phyloP scores from a whole-genome alignment of 352 stramenopile species.

The Elongisporangium undulatum region DNA sequence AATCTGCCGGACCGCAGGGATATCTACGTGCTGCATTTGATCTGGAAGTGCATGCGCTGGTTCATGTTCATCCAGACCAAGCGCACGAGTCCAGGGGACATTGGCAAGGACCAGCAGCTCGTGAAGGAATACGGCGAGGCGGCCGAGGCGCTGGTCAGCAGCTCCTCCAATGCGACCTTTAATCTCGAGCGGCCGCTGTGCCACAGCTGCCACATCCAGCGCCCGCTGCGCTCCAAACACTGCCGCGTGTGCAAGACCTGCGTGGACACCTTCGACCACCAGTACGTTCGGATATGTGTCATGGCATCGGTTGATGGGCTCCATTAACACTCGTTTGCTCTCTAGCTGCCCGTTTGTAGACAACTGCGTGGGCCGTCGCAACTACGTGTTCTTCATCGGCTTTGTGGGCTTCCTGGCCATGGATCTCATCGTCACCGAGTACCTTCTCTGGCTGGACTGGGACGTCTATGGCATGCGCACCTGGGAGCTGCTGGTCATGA shows the following conservation, averaged over 20 bases:
- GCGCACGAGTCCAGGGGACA: conserved; percentile 50
- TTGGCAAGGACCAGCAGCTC: conserved; percentile 26
- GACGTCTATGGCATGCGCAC: conserved; percentile 28
- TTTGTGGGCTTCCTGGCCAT: conserved; percentile 49
- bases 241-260: conserved; percentile 92
- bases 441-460: conserved; percentile 57
- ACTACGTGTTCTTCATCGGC: conserved; percentile 91
- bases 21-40: conserved; percentile 56
- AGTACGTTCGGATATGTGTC: conserved; percentile 53
- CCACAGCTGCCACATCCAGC: conserved; percentile 79
- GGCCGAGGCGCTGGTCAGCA: conserved; percentile 40
- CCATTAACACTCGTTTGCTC: conserved; percentile 3
- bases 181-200: conserved; percentile 69
- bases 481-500: conserved; percentile 23
- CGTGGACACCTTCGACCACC: conserved; percentile 97
- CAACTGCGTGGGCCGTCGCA: conserved; percentile 97
- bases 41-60: conserved; percentile 56
- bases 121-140: conserved; percentile 50
- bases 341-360: conserved; percentile 95
- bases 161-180: conserved; percentile 18
- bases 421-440: conserved; percentile 48
- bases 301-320: conserved; percentile 2
- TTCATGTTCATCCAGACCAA: conserved; percentile 62
- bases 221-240: conserved; percentile 76
- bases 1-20: conserved; percentile 48